Base-by-base conservation (phyloP, 1,139 yeast genomes). In the Blastobotrys indianensis region DNA sequence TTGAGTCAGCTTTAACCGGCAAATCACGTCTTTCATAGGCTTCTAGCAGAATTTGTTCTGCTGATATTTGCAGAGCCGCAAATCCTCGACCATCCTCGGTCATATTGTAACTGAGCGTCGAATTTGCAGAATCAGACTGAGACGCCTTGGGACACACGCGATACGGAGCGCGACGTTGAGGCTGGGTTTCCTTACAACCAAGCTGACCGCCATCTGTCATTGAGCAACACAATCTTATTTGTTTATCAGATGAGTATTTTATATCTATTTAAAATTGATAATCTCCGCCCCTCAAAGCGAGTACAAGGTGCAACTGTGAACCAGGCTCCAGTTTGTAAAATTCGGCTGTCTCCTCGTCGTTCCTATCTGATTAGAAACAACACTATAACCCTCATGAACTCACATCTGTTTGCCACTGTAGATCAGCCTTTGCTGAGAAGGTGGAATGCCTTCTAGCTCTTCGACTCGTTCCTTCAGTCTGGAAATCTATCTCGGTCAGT, bases 401-500 rank as follows among this genome's bases (percentile, higher is more conserved):
- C 66, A 77, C 81, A 92, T 78, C 68, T 90, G 97, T 58, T 88
- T 85, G 16, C 98, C 98, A 51, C 85, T 82, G 68, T 79, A 88
- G 60, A 92, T 84, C 55, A 92, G 77, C 57, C 96, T 76, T 65
- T 92, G 98, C 67, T 92, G 98, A 30, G 87, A 80, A 16, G 98
- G 97, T 3, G 97, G 97, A 49, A 92, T 92, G 3, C 98, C 98
- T 65, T 92, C 98, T 62, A 88, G 86, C 62, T 92, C 97, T 66
- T 92, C 97, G 72, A 92, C 80, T 66, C 85, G 78, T 65, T 92
- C 97, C 68, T 92, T 92, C 68, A 92, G 81, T 45, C 86, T 79
- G 55, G 82, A 78, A 51, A 90, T 82, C 72, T 71, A 57, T 12
- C 37, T 28, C 13, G 41, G 54, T 57, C 55, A 45, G 56, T 45